Evolutionary conservation across 1,139 yeast genomes (phyloP), one percentile per base, ranked within the genome.

Genomic region (Pichia sp.): DNA sequence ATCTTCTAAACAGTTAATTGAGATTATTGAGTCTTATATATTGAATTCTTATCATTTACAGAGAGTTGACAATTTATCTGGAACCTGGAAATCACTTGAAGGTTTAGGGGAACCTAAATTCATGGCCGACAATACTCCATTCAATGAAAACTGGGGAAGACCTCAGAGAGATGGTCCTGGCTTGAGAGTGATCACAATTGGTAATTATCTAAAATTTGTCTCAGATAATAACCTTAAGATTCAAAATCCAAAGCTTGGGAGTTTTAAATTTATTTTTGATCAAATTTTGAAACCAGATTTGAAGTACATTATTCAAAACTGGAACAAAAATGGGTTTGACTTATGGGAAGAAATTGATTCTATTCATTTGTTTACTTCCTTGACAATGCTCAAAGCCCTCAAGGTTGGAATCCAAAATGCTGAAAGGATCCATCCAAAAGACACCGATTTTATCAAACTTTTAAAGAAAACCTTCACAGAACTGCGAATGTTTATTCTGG

Each of bases 81-180:
- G 97, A 0, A 60, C 65, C 1, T 81, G 81, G 59, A 68, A 66
- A 38, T 71, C 68, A 45, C 62, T 70, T 45, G 60, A 66, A 38
- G 88, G 88, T 3, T 69, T 90, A 35, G 97, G 97, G 1, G 97
- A 90, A 59, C 97, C 97, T 4, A 90, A 90, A 60, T 88, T 84
- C 57, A 62, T 73, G 58, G 78, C 80, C 3, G 75, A 86, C 59
- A 81, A 83, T 31, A 58, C 75, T 0, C 69, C 84, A 1, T 90
- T 83, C 55, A 61, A 64, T 16, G 79, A 68, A 2, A 60, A 67
- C 37, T 90, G 97, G 98, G 97, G 97, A 2, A 72, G 98, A 55
- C 98, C 98, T 1, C 98, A 90, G 64, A 74, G 87, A 50, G 98
- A 92, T 62, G 97, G 97, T 0, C 97, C 97, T 0, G 94, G 95